phyloP scores from a whole-genome alignment of 371 early-diverging fungal species.

The Mortierella sp. region DNA sequence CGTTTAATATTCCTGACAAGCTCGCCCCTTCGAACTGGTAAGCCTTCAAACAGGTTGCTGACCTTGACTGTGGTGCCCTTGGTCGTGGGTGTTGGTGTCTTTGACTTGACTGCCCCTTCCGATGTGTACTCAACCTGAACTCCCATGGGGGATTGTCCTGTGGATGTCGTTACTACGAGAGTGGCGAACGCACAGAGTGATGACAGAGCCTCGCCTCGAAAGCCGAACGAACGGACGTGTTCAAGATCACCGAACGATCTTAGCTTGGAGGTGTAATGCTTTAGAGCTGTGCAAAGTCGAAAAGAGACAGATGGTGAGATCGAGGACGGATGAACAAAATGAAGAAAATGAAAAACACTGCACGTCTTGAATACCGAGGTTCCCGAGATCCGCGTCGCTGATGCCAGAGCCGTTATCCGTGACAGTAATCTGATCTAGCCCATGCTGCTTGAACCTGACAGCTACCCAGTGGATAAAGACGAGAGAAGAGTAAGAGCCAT shows the following conservation, averaged over 20 bases:
- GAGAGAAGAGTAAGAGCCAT: neutral
- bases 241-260: slow-evolving; percentile 76
- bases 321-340: too few relatives aligned
- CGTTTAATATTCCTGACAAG: slow-evolving; percentile 83
- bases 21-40: slow-evolving; percentile 93
- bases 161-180: slow-evolving; percentile 73
- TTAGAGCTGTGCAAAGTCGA: slow-evolving; percentile 57
- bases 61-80: slow-evolving; percentile 91
- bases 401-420: slow-evolving; percentile 92
- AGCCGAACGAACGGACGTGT: slow-evolving; percentile 78
- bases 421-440: slow-evolving; percentile 80
- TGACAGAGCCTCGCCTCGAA: slow-evolving; percentile 88
- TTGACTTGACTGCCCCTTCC: slow-evolving; percentile 61
- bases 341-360: too few relatives aligned
- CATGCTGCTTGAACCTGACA: slow-evolving; percentile 84
- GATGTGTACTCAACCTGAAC: slow-evolving; percentile 74
- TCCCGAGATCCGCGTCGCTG: slow-evolving; percentile 64
- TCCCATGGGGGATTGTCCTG: slow-evolving; percentile 75
- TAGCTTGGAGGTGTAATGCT: slow-evolving; percentile 87
- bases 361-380: too few relatives aligned
- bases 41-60: slow-evolving; percentile 78
- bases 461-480: slow-evolving; percentile 55
- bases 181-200: slow-evolving; percentile 77
- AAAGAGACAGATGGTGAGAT: too few relatives aligned
- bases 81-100: slow-evolving; percentile 53